Conservation (phyloP, 169 alveolate genomes). For the Plasmodium blacklocki region DNA sequence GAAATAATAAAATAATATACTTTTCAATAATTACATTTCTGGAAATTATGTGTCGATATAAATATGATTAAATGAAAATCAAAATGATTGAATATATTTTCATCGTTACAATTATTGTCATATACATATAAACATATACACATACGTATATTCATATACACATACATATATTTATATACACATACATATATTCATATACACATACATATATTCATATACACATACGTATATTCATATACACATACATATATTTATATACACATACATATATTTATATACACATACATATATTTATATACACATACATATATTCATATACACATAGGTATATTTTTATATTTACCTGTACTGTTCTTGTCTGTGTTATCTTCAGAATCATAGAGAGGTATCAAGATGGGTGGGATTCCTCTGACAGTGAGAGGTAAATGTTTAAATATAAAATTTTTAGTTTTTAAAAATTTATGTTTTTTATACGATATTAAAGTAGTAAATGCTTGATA, state of each 20-base stretch:
- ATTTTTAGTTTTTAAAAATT: constrained; percentile 25
- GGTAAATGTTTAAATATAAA: constrained; percentile 35
- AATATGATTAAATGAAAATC: neutral
- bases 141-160: too few species aligned
- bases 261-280: too few species aligned
- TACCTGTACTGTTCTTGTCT: constrained; percentile 41
- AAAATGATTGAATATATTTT: neutral
- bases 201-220: neutral
- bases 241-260: too few species aligned
- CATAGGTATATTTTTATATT: too few species aligned
- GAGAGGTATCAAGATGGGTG: constrained; percentile 29
- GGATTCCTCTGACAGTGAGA: constrained; percentile 43
- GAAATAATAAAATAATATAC: too few species aligned
- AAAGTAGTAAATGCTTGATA: constrained; percentile 27
- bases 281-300: too few species aligned
- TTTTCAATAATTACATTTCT: neutral
- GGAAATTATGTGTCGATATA: neutral
- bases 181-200: neutral
- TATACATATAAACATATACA: neutral
- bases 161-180: too few species aligned
- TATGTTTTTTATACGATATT: constrained; percentile 11
- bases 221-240: too few species aligned
- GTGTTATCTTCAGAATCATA: constrained; percentile 62
- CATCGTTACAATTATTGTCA: neutral
- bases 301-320: too few species aligned